Base-by-base conservation (phyloP, 306 rosid species). In the Medicago ruthenica region DNA sequence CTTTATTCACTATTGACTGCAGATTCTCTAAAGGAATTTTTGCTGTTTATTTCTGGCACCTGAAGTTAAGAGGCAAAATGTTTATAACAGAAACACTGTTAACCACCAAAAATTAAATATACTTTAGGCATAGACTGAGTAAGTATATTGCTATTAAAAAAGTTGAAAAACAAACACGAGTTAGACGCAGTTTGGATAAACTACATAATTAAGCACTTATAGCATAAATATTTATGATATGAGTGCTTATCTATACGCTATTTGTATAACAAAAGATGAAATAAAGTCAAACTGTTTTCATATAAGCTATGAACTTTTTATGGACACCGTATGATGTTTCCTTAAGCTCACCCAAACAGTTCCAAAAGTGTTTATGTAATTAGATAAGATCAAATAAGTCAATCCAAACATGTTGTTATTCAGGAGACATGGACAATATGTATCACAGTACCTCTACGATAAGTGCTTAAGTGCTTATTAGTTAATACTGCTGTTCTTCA, bases 1-100 rank as follows among this genome's bases (percentile, higher is more conserved):
- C 81, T 42, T 21, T 70, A 76, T 76, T 76, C 87, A 87, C 58
- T 42, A 62, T 61, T 20, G 66, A 37, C 17, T 64, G 47, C 78
- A 31, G 74, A 75, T 45, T 14, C 80, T 31, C 55, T 45, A 27
- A 9, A 65, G 37, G 50, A 20, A 34, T 16, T 70, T 58, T 61
- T 41, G 60, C 11, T 40, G 70, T 58, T 65, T 78, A 54, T 65
- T 67, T 48, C 61, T 71, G 36, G 24, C 72, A 75, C 83, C 83
- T 70, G 65, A 81, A 67, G n/a, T 67, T 34, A 24, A 76, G 73
- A 22, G 15, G 42, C 7, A 63, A 81, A 44, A 53, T 16, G 60
- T 60, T 51, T 11, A 73, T 36, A 40, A 55, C 5, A 48, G n/a
- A 37, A 39, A 48, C 44, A 24, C 39, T 37, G 74, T 9, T 16